phyloP scores from a whole-genome alignment of 768 basidiomycete genomes.

The Amanita phalloides region DNA sequence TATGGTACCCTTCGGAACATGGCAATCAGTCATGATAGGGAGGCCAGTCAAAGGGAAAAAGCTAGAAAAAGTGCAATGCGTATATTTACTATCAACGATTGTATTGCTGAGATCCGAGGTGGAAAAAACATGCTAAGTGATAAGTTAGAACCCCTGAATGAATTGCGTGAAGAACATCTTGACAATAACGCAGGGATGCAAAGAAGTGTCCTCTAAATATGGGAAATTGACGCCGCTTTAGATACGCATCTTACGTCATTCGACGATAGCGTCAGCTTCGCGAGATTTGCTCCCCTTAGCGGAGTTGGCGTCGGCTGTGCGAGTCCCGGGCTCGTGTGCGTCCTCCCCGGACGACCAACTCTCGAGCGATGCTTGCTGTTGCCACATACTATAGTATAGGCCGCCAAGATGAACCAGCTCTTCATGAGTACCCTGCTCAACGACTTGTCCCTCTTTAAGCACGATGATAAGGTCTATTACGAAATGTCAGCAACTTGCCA shows the following conservation, averaged over 20 bases:
- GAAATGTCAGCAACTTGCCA: background rate
- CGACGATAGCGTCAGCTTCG: background rate
- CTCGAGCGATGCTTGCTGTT: constrained; percentile 50
- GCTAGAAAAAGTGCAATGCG: too few species aligned
- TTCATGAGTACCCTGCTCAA: constrained; percentile 91
- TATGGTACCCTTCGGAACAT: background rate
- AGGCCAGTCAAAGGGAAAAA: too few species aligned
- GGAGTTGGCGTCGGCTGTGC: too few species aligned
- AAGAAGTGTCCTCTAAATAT: background rate
- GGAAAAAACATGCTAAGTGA: too few species aligned
- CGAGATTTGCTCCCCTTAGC: too few species aligned
- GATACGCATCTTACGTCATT: background rate
- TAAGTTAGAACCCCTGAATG: too few species aligned
- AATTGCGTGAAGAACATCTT: background rate
- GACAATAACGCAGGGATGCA: background rate
- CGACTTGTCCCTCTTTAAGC: constrained; percentile 80
- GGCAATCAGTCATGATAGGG: background rate
- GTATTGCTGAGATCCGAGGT: too few species aligned
- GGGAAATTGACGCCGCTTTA: background rate
- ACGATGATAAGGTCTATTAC: constrained; percentile 82
- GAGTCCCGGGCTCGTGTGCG: background rate
- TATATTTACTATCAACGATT: too few species aligned
- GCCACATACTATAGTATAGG: constrained; percentile 76
- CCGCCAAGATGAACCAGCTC: constrained; percentile 64
- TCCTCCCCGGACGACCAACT: constrained; percentile 6